Evolutionary conservation across 148 eudicot genomes (phyloP).

Genomic region (Mesembryanthemum crystallinum): DNA sequence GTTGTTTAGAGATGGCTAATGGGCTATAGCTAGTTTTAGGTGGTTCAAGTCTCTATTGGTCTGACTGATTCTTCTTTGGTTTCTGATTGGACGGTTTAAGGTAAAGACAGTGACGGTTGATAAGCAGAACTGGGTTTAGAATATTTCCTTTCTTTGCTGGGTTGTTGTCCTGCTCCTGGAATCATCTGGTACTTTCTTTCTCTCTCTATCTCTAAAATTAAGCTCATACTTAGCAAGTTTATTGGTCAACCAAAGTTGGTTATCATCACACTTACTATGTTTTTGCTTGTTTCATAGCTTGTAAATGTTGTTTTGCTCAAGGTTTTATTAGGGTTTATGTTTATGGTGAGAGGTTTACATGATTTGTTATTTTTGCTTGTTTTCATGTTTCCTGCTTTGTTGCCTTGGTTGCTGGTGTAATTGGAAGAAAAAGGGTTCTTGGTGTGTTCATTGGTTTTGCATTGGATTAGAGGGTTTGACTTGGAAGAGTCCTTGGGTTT

Average conservation of each 20-base stretch:
- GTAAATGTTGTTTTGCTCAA: neutral
- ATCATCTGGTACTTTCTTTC: constrained; percentile 20
- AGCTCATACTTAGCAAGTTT: neutral
- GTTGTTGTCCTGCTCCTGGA: constrained; percentile 12
- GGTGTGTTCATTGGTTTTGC: constrained; percentile 3
- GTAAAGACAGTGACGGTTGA: constrained; percentile 9
- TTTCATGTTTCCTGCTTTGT: constrained; percentile 3
- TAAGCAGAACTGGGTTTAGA: neutral
- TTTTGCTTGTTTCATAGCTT: neutral
- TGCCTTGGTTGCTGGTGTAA: neutral
- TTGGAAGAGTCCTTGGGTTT: neutral
- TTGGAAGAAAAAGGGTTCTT: neutral
- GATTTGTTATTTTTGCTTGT: neutral
- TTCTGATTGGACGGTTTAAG: constrained; percentile 8
- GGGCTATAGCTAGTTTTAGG: constrained; percentile 11
- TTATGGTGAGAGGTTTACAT: neutral
- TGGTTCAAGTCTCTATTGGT: neutral
- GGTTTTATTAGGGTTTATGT: neutral
- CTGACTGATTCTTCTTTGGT: neutral
- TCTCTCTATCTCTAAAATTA: neutral
- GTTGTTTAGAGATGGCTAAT: neutral
- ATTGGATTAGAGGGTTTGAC: neutral
- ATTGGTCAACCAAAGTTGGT: neutral
- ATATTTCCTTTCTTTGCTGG: constrained; percentile 5
- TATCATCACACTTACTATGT: neutral